Conservation (phyloP, 768 basidiomycete species). For the Mycena galericulata region DNA sequence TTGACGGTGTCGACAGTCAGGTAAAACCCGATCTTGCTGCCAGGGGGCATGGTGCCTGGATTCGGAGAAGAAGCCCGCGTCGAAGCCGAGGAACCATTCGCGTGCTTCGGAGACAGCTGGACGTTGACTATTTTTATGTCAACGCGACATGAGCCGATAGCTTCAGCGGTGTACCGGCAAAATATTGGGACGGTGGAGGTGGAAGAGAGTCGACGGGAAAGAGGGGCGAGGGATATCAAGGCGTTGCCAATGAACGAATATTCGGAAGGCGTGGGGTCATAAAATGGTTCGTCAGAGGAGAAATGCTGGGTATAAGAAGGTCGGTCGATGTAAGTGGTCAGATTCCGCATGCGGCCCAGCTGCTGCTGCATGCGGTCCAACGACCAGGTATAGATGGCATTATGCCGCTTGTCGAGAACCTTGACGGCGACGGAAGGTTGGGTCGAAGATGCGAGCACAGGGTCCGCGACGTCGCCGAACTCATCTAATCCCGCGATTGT, state of each 20-base stretch:
- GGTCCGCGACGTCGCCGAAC: conserved; percentile 94
- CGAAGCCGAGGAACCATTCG: conserved; percentile 70
- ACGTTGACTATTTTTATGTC: conserved; percentile 86
- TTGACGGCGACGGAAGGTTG: conserved; percentile 92
- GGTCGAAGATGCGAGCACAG: conserved; percentile 74
- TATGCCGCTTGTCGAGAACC: conserved; percentile 89
- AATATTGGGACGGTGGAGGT: conserved; percentile 88
- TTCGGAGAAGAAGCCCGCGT: conserved; percentile 83
- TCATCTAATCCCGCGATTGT: conserved; percentile 89
- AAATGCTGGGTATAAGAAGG: conserved; percentile 96
- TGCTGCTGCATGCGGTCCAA: conserved; percentile 90
- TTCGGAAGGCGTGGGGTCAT: conserved; percentile 86
- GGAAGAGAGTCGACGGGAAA: conserved; percentile 81
- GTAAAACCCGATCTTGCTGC: conserved; percentile 87
- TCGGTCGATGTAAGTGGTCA: conserved; percentile 89
- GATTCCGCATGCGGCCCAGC: conserved; percentile 92
- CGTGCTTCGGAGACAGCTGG: conserved; percentile 68
- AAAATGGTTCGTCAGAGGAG: conserved; percentile 93
- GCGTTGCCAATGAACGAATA: conserved; percentile 96
- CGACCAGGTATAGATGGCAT: conserved; percentile 93
- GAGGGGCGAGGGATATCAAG: conserved; percentile 81
- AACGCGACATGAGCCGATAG: conserved; percentile 93
- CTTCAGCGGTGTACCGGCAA: conserved; percentile 94
- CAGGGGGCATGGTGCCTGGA: conserved; percentile 73
- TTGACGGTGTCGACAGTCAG: conserved; percentile 89